A percentile compares a stretch with the other conserved stretches of the same genome.
Evolutionary conservation across 495 filamentous ascomycete genomes (phyloP).

Genomic region (Penicillium soppii): DNA sequence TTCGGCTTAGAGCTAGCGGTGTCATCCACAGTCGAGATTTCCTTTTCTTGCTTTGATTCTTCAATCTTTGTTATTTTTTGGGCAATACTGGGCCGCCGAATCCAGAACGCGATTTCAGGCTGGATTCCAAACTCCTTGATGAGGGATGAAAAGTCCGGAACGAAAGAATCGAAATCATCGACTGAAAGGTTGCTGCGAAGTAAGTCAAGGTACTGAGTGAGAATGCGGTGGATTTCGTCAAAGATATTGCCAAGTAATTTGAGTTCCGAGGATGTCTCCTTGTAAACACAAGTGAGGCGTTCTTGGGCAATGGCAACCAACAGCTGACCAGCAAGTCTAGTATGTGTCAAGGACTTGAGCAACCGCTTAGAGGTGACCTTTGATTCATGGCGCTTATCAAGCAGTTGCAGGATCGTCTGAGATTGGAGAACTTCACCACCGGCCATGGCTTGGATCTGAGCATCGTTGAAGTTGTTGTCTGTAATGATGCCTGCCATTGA

Average conservation of each 20-base stretch:
- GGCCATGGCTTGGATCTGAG: constrained; percentile 80
- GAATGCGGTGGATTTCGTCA: constrained; percentile 82
- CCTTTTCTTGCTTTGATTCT: constrained; percentile 22
- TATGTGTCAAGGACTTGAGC: constrained; percentile 73
- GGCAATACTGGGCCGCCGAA: constrained; percentile 69
- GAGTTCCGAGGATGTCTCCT: constrained; percentile 63
- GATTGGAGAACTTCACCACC: constrained; percentile 77
- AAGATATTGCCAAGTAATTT: constrained; percentile 84
- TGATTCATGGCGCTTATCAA: constrained; percentile 74
- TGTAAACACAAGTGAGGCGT: constrained; percentile 74
- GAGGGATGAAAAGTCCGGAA: constrained; percentile 73
- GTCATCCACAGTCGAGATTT: constrained; percentile 20
- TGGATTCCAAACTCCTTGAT: constrained; percentile 80
- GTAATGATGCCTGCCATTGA: constrained; percentile 92
- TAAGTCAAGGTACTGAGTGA: constrained; percentile 86
- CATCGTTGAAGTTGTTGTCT: constrained; percentile 80
- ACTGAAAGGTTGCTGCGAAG: constrained; percentile 74
- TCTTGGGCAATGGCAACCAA: constrained; percentile 90
- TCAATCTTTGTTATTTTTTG: constrained; percentile 52
- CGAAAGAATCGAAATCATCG: constrained; percentile 74
- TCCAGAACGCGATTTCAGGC: constrained; percentile 82
- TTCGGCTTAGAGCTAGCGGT: constrained; percentile 20
- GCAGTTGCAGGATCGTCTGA: constrained; percentile 72
- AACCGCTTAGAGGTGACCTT: constrained; percentile 69
- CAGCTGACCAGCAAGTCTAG: constrained; percentile 69